Conservation (phyloP, 139 green algal species). For the Protoeuglena noctilucae region DNA sequence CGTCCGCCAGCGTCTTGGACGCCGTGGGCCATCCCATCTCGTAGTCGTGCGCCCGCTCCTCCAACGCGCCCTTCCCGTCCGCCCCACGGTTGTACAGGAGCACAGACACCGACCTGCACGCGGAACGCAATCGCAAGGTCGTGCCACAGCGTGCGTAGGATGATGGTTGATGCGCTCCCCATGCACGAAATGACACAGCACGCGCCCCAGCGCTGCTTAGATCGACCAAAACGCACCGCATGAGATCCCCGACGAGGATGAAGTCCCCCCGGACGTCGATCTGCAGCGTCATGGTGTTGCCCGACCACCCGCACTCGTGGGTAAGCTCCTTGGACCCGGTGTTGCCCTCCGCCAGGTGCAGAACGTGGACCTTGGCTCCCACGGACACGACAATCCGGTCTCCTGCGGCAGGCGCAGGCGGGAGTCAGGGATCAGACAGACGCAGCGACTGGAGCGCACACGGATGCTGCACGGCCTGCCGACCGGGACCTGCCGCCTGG, state of each 20-base stretch:
- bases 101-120: not conserved
- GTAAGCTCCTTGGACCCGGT: not conserved
- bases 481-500: too few relatives aligned
- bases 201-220: too few relatives aligned
- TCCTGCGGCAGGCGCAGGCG: too few relatives aligned
- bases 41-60: not conserved
- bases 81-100: not conserved
- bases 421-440: too few relatives aligned
- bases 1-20: not conserved
- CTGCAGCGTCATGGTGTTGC: not conserved
- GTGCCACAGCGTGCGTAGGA: too few relatives aligned
- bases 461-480: too few relatives aligned
- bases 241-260: not conserved
- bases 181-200: too few relatives aligned
- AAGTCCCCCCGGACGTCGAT: not conserved
- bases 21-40: not conserved
- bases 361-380: not conserved
- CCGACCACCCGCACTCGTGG: not conserved
- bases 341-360: not conserved
- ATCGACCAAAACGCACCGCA: not conserved
- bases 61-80: not conserved
- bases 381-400: too few relatives aligned
- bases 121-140: too few relatives aligned
- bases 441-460: too few relatives aligned
- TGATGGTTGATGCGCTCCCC: too few relatives aligned